Evolutionary conservation across 2,329 filamentous ascomycete species (phyloP), one percentile per base, ranked within the genome.

Genomic region (Tolypocladium capitatum): DNA sequence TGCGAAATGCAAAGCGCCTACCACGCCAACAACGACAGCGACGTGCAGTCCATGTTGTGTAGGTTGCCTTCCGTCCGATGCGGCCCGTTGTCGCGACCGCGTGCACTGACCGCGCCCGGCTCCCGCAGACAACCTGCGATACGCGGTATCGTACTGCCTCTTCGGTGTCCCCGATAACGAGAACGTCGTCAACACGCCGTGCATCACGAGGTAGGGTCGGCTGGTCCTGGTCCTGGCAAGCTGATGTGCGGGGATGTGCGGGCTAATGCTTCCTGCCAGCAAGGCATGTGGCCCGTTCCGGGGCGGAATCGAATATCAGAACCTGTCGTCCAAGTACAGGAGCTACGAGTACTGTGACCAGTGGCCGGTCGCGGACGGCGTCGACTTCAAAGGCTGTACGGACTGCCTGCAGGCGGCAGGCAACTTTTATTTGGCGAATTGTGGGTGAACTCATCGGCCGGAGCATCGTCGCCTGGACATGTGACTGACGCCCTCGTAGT

Each of bases 21-120:
- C 14, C 72, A 52, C n/a, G 55, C 62, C 6, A 58, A 63, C 18
- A 68, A 67, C 14, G 54, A 71, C 48, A 73, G 76, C 1, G 79
- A 83, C 54, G 61, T 74, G 11, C 67, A 77, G 52, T 72, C 68
- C 51, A 63, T 72, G 45, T 61, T 82, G 16, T 82, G 78, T 81
- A 63, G 55, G 76, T 67, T 16, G n/a, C 32, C 27, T 31, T 18
- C 10, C 41, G 41, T 10, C 20, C 4, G 28, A 40, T 43, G 35
- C 51, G 47, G 33, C 33, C 38, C 13, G 11, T 28, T 32, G 18
- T 36, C 18, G 43, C 14, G 28, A 42, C n/a, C 28, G 2, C 16
- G 8, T 36, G 38, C 7, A 4, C 60, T 55, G 28, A 58, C 52
- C 6, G 27, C 47, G 30, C 32, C 14, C 31, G 9, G 13, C 43